These are phyloP conservation scores for Plasmodium gonderi DNA, from an alignment of 169 alveolate species.

Conservation along the genomic window DNA sequence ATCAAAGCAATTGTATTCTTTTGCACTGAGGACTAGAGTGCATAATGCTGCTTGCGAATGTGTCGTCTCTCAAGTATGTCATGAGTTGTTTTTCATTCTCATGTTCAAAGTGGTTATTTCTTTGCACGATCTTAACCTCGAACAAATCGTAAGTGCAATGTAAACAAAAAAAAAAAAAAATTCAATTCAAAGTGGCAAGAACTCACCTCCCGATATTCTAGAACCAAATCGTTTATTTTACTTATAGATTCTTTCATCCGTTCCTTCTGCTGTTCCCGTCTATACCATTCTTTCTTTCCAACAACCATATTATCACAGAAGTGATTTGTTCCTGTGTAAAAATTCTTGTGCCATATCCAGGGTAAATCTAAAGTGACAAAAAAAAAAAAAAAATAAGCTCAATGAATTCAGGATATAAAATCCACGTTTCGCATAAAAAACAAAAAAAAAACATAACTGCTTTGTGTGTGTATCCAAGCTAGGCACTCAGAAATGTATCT, in stretches of 20 bases:
- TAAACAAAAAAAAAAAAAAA: no score
- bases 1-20: no score
- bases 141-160: no score
- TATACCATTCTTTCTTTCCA: slow-evolving; percentile 88
- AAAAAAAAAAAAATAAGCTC: neutral
- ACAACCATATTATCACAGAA: slow-evolving; percentile 87
- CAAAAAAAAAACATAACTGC: neutral
- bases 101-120: no score
- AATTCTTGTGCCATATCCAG: slow-evolving; percentile 90
- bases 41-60: no score
- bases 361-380: slow-evolving; percentile 81
- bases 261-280: slow-evolving; percentile 80
- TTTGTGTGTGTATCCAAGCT: neutral
- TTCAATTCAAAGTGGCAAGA: no score
- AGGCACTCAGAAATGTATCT: neutral
- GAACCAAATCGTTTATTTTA: slow-evolving; percentile 54
- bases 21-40: no score
- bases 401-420: no score
- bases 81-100: no score
- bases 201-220: slow-evolving; percentile 67
- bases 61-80: no score
- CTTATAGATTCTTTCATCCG: slow-evolving; percentile 38
- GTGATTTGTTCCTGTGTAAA: slow-evolving; percentile 85
- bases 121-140: no score
- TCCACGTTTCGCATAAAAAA: neutral